These are phyloP conservation scores for Lactarius sp. DNA, from an alignment of 768 basidiomycete genomes.

Conservation along the genomic window DNA sequence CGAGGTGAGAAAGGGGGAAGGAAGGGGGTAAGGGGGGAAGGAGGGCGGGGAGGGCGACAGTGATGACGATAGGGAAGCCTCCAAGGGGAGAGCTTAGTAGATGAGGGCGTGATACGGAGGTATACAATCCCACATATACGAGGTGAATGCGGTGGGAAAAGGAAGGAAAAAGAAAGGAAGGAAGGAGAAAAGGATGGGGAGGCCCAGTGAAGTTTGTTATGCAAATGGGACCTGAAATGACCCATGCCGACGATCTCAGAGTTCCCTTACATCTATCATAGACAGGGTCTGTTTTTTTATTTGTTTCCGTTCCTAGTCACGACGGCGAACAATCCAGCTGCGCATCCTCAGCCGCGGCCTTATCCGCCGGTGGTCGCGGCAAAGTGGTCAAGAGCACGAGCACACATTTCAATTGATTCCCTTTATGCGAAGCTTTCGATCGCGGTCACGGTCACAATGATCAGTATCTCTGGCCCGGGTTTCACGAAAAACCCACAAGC, in stretches of 20 bases:
- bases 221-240: slow-evolving; percentile 1
- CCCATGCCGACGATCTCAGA: neutral
- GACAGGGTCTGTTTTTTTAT: too few species aligned
- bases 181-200: slow-evolving; percentile 1
- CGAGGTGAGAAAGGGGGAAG: neutral
- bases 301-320: too few species aligned
- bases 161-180: neutral
- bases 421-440: too few species aligned
- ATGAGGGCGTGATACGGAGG: neutral
- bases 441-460: too few species aligned
- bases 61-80: neutral
- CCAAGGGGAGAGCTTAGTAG: neutral
- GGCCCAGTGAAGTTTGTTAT: neutral
- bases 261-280: too few species aligned
- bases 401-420: too few species aligned
- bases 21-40: neutral
- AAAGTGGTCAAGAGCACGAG: too few species aligned
- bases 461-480: too few species aligned
- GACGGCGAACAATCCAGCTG: too few species aligned
- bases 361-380: too few species aligned
- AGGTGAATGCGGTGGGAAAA: neutral
- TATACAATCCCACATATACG: slow-evolving; percentile 3
- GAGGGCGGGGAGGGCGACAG: neutral
- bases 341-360: too few species aligned
- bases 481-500: neutral